phyloP scores from a whole-genome alignment of 495 filamentous ascomycete genomes.

The Xylaria intraflava region DNA sequence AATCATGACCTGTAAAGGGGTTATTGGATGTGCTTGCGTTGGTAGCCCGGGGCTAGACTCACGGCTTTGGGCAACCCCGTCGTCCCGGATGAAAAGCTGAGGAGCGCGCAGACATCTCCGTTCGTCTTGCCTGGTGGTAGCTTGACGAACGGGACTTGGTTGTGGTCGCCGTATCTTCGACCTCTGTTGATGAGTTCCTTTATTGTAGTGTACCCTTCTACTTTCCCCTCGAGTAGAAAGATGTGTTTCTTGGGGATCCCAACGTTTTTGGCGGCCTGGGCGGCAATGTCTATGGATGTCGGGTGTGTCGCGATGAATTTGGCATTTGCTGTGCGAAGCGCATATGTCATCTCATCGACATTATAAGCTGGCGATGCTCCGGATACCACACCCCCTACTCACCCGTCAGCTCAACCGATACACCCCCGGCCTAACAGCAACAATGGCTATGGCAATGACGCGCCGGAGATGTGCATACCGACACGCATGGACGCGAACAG shows the following conservation, averaged over 20 bases:
- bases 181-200: constrained; percentile 45
- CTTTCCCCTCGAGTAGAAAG: constrained; percentile 49
- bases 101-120: constrained; percentile 48
- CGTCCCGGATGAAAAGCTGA: constrained; percentile 51
- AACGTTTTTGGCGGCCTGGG: constrained; percentile 44
- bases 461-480: constrained; percentile 1
- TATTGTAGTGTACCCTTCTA: constrained; percentile 34
- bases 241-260: constrained; percentile 45
- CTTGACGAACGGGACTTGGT: constrained; percentile 37
- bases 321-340: constrained; percentile 45
- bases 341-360: constrained; percentile 57
- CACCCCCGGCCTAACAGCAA: too few species aligned
- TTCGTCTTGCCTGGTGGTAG: constrained; percentile 47
- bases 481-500: constrained; percentile 49
- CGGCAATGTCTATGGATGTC: constrained; percentile 43
- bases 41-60: constrained; percentile 1
- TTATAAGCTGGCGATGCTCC: constrained; percentile 56
- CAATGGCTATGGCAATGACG: neutral
- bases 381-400: constrained; percentile 43
- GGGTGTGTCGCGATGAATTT: constrained; percentile 52
- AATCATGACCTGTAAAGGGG: constrained; percentile 45
- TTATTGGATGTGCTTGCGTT: neutral
- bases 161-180: constrained; percentile 11
- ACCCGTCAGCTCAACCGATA: neutral
- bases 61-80: constrained; percentile 48